A percentile compares a stretch with the other conserved stretches of the same genome.
These are phyloP conservation scores for Tetrapisispora namnaoensis DNA, from an alignment of 805 yeast species.

Conservation along the genomic window DNA sequence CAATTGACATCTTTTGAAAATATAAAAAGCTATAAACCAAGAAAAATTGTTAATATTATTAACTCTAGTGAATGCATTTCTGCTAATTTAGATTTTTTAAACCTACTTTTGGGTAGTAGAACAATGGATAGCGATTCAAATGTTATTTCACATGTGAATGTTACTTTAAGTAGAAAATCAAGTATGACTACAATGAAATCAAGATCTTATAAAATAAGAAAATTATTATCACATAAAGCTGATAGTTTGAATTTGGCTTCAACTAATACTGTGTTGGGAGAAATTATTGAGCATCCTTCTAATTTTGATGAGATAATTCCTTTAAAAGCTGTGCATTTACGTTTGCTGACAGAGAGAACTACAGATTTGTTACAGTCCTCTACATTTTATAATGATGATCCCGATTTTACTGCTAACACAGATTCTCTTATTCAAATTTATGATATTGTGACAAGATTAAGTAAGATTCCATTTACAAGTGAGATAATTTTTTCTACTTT, in stretches of 20 bases:
- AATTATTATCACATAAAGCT: conserved; percentile 9
- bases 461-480: conserved; percentile 55
- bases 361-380: conserved; percentile 64
- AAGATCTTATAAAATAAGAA: conserved; percentile 11
- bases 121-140: neutral
- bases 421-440: conserved; percentile 28
- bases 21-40: conserved; percentile 13
- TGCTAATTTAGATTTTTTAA: conserved; percentile 22
- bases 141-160: neutral
- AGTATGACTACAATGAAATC: conserved; percentile 14
- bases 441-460: conserved; percentile 29
- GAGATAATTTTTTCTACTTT: conserved; percentile 35
- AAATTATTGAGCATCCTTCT: conserved; percentile 12
- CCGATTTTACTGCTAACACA: conserved; percentile 20
- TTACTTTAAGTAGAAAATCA: conserved; percentile 10
- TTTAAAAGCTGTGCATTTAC: conserved; percentile 33
- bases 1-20: conserved; percentile 13
- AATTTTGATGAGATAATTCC: conserved; percentile 19
- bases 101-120: conserved; percentile 12
- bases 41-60: conserved; percentile 16
- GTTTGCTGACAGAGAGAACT: conserved; percentile 56
- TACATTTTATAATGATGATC: conserved; percentile 24
- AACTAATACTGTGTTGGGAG: conserved; percentile 6
- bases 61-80: conserved; percentile 26
- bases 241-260: neutral